These are phyloP conservation scores for Niebla homalea DNA, from an alignment of 495 filamentous ascomycete genomes.

Conservation along the genomic window DNA sequence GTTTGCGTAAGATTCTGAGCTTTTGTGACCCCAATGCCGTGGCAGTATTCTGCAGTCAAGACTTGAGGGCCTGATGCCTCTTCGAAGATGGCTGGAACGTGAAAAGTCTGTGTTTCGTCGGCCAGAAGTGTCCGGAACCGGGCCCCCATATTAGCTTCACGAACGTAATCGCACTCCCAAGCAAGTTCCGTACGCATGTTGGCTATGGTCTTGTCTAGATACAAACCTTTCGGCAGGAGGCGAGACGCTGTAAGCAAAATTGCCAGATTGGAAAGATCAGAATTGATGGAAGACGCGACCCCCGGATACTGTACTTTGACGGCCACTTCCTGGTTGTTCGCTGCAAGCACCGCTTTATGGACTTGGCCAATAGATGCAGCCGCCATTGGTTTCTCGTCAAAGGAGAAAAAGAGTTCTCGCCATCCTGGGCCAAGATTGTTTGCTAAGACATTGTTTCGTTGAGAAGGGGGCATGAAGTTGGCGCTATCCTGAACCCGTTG, in stretches of 20 bases:
- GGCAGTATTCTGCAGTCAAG: constrained; percentile 83
- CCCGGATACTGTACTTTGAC: constrained; percentile 97
- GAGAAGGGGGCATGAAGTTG: constrained; percentile 93
- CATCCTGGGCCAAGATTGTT: constrained; percentile 73
- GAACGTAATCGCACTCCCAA: constrained; percentile 94
- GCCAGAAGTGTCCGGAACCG: constrained; percentile 61
- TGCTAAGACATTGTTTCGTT: constrained; percentile 70
- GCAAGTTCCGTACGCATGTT: constrained; percentile 87
- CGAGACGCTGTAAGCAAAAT: constrained; percentile 81
- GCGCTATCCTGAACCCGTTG: constrained; percentile 92
- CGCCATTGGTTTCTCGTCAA: constrained; percentile 85
- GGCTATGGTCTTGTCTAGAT: constrained; percentile 91
- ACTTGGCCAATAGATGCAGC: constrained; percentile 98
- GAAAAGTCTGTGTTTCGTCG: constrained; percentile 57
- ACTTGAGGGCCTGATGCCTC: constrained; percentile 80
- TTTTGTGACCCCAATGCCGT: constrained; percentile 80
- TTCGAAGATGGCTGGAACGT: constrained; percentile 61
- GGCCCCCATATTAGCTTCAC: constrained; percentile 67
- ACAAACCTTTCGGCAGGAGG: constrained; percentile 81
- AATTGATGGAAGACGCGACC: constrained; percentile 90
- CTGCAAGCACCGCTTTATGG: constrained; percentile 69
- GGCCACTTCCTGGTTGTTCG: constrained; percentile 62
- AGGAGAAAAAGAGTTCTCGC: constrained; percentile 69
- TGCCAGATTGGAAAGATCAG: constrained; percentile 83
- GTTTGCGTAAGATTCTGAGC: constrained; percentile 57